A percentile compares a stretch with the other conserved stretches of the same genome.
Conservation (phyloP, 805 yeast species). For the Alloascoidea africana region DNA sequence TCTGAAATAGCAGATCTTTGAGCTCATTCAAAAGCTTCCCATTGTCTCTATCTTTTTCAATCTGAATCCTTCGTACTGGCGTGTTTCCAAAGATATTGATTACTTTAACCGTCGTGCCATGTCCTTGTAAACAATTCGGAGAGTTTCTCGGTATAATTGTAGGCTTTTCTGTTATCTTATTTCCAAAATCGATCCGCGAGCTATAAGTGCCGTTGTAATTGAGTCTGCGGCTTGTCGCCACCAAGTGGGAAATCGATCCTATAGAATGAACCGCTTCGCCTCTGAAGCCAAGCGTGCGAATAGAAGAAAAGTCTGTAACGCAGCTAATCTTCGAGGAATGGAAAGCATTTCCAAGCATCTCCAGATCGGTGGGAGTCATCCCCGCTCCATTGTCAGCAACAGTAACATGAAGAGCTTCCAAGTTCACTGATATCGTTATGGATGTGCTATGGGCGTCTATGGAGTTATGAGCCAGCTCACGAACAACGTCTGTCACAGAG, state of each 20-base stretch:
- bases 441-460: neutral
- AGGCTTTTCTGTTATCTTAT: neutral
- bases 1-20: neutral
- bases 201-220: neutral
- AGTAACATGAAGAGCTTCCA: slow-evolving; percentile 5
- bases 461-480: slow-evolving; percentile 1
- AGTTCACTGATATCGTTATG: neutral
- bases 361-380: slow-evolving; percentile 28
- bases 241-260: neutral
- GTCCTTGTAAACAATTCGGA: neutral
- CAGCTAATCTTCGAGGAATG: neutral
- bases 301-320: neutral
- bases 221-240: neutral
- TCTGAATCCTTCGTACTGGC: neutral
- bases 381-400: slow-evolving; percentile 56
- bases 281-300: neutral
- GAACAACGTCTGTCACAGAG: neutral
- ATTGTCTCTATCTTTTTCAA: neutral
- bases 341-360: slow-evolving; percentile 21
- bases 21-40: neutral
- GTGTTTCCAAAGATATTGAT: neutral
- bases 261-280: slow-evolving; percentile 1
- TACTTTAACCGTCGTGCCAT: neutral
- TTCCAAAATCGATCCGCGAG: neutral
- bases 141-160: neutral